Conservation (phyloP, 1,284 basidiomycete genomes). For the Heterobasidion occidentale region DNA sequence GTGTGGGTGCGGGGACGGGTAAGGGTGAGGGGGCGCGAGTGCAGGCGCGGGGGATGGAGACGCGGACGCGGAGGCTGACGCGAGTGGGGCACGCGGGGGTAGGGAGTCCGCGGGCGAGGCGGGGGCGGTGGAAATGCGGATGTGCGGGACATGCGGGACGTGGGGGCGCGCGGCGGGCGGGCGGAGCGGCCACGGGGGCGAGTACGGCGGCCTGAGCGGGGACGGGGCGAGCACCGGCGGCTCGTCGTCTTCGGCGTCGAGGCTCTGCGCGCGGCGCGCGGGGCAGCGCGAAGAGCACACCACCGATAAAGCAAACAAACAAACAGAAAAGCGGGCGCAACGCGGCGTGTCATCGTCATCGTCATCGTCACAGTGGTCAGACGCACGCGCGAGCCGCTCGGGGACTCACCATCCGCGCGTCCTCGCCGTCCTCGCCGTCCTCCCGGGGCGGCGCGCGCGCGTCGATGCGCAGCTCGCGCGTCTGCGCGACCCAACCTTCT, state of each 20-base stretch:
- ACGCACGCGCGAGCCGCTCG: too few species aligned
- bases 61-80: too few species aligned
- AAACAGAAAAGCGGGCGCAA: too few species aligned
- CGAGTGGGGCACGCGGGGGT: too few species aligned
- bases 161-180: background rate
- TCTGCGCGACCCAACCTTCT: constrained; percentile 5
- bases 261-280: background rate
- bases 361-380: background rate
- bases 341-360: too few species aligned
- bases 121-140: background rate
- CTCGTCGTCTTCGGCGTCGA: background rate
- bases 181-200: background rate
- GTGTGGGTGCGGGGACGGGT: background rate
- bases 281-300: too few species aligned
- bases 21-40: background rate
- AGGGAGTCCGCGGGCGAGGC: too few species aligned
- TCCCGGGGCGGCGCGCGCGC: background rate
- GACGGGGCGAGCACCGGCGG: background rate
- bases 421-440: background rate
- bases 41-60: background rate
- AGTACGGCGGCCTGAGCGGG: background rate
- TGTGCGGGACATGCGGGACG: background rate
- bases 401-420: constrained; percentile 2
- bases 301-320: too few species aligned
- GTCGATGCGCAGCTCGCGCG: background rate